Evolutionary conservation across 768 basidiomycete species (phyloP), one percentile per base, ranked within the genome.

Genomic region (Sarcodon sp.): DNA sequence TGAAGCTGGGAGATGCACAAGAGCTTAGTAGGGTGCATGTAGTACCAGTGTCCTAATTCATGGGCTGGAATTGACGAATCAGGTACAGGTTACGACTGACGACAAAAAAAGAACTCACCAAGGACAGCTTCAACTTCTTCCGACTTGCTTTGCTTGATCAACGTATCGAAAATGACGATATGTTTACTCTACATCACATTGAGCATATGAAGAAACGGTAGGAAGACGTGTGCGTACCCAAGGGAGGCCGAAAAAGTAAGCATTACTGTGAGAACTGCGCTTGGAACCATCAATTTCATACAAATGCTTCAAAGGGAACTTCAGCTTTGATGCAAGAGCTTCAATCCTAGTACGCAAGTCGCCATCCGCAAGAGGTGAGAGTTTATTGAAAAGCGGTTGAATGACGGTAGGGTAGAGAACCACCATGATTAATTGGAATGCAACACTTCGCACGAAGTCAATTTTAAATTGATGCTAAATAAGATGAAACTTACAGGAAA

Each of bases 281-380:
- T 96, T 96, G 34, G 87, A 91, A 31, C 96, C 96, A 60, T 98
- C 93, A 55, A 98, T 97, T 62, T 96, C 91, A 62, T 94, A 98
- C 46, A 99, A 64, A 63, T 93, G 85, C 59, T 85, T 96, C 49
- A 97, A 69, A 0, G 96, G 94, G 76, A 98, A 99, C 50, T 83
- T 79, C 57, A 98, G 82, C 58, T 81, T 83, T 36, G 66, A 56
- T 0, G 93, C 89, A 12, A 99, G 71, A 0, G 64, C 59, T 57
- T 94, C 88, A 35, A 93, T 87, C 35, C 88, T 72, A 6, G 64
- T 68, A 18, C 90, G 80, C 6, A 98, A 69, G 16, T 87, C 83
- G 33, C 89, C 87, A 11, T 75, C 69, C 0, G 76, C 69, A 5
- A 99, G 75, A 3, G 90, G 88, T 1, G 91, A 90, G 41, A 97